Percentiles rank a stretch among this genome's conserved stretches.
Conservation (phyloP, 164 flowering plant species). For the Nymphaea colorata region DNA sequence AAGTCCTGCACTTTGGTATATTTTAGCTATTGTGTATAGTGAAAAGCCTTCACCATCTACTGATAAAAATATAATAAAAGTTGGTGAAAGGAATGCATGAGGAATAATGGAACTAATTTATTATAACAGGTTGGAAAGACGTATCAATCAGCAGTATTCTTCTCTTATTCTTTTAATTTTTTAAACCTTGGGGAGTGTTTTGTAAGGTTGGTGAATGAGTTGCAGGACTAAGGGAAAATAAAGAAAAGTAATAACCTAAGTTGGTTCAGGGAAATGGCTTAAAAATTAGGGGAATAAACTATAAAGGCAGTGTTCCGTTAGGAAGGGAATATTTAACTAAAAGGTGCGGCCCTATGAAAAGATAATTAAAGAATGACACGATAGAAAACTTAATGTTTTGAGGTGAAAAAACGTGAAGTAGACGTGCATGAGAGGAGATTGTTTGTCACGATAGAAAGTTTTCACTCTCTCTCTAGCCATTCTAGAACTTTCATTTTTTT, state of each 20-base stretch:
- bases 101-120: not conserved
- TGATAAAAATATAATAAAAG: not conserved
- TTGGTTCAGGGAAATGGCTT: not conserved
- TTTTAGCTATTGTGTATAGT: too few relatives aligned
- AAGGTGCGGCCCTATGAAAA: too few relatives aligned
- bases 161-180: not conserved
- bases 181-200: not conserved
- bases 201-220: not conserved
- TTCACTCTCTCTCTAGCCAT: not conserved
- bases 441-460: not conserved
- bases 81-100: not conserved
- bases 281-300: not conserved
- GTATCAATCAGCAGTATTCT: not conserved
- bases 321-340: too few relatives aligned
- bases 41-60: too few relatives aligned
- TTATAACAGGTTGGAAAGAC: too few relatives aligned
- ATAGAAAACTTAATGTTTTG: too few relatives aligned
- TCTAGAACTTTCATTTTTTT: not conserved
- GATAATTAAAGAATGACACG: too few relatives aligned
- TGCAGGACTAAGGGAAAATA: not conserved
- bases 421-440: not conserved
- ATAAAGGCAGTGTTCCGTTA: too few relatives aligned
- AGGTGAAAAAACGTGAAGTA: not conserved
- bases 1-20: not conserved
- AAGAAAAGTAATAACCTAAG: not conserved